phyloP scores from a whole-genome alignment of 176 grass and related monocot species.

The Zea mays region DNA sequence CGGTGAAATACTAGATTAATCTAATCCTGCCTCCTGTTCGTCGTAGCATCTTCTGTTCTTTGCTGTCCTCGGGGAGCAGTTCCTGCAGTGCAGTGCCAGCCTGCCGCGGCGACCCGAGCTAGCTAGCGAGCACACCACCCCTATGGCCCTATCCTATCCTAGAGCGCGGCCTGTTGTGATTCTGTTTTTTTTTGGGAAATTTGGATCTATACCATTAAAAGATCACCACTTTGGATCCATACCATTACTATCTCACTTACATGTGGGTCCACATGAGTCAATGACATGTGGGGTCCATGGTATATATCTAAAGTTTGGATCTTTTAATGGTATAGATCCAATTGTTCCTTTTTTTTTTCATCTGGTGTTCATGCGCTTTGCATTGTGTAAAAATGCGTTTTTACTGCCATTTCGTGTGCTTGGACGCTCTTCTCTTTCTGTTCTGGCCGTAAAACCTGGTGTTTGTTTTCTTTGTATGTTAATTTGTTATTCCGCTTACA shows the following conservation, averaged over 20 bases:
- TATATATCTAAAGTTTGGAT: too few species aligned
- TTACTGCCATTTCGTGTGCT: not conserved
- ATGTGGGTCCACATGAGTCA: too few species aligned
- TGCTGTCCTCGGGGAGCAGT: conserved; percentile 8
- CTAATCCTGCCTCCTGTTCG: conserved; percentile 43
- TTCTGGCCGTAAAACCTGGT: not conserved
- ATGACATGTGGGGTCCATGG: too few species aligned
- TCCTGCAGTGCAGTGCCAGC: not conserved
- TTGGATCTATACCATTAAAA: too few species aligned
- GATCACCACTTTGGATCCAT: too few species aligned
- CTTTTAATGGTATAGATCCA: too few species aligned
- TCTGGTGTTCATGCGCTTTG: not conserved
- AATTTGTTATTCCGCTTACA: not conserved
- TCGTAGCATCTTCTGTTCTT: conserved; percentile 21
- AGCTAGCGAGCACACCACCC: not conserved
- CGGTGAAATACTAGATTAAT: conserved; percentile 37
- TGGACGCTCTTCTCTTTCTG: not conserved
- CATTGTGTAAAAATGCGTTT: not conserved
- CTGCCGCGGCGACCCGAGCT: not conserved
- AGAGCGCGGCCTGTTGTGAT: conserved; percentile 15
- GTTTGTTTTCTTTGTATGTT: not conserved
- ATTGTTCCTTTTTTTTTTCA: not conserved
- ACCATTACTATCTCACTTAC: too few species aligned
- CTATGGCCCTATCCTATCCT: not conserved
- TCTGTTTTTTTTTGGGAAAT: not conserved